Evolutionary conservation across 805 yeast species (phyloP).

Genomic region (Pichia sporocuriosa): DNA sequence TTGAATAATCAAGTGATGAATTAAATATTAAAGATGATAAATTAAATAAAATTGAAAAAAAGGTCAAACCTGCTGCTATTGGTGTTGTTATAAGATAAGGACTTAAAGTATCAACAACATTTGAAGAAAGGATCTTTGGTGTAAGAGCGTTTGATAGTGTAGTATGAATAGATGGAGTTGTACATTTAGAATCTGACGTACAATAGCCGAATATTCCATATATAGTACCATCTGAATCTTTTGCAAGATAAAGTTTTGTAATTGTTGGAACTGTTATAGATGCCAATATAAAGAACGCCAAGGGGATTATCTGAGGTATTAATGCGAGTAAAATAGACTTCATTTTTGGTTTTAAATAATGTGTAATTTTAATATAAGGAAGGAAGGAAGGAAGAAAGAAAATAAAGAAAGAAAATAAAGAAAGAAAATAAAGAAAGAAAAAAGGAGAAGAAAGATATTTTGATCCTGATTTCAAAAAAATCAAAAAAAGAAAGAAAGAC

Average conservation of each 20-base stretch:
- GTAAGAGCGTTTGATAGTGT: background rate
- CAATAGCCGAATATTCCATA: slow-evolving; percentile 73
- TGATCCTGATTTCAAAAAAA: too few relatives aligned
- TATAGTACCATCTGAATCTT: slow-evolving; percentile 32
- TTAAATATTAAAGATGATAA: slow-evolving; percentile 21
- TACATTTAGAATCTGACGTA: slow-evolving; percentile 36
- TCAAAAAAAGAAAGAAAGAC: too few relatives aligned
- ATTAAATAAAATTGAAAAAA: slow-evolving; percentile 37
- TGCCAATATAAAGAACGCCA: slow-evolving; percentile 58
- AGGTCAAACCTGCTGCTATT: slow-evolving; percentile 56
- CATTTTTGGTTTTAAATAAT: slow-evolving; percentile 13
- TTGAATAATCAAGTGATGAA: slow-evolving; percentile 10
- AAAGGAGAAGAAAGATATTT: too few relatives aligned
- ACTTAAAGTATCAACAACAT: slow-evolving; percentile 43
- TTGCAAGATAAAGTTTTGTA: slow-evolving; percentile 41
- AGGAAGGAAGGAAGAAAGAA: background rate
- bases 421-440: too few relatives aligned
- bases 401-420: background rate
- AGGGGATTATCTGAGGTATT: slow-evolving; percentile 42
- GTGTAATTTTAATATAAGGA: background rate
- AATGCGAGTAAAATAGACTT: slow-evolving; percentile 26
- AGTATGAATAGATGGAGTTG: slow-evolving; percentile 4
- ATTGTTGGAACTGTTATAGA: slow-evolving; percentile 58
- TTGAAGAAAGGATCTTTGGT: background rate
- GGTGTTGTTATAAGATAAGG: slow-evolving; percentile 56